These are phyloP conservation scores for Fusarium compactum DNA, from an alignment of 2,329 filamentous ascomycete species.

Conservation along the genomic window DNA sequence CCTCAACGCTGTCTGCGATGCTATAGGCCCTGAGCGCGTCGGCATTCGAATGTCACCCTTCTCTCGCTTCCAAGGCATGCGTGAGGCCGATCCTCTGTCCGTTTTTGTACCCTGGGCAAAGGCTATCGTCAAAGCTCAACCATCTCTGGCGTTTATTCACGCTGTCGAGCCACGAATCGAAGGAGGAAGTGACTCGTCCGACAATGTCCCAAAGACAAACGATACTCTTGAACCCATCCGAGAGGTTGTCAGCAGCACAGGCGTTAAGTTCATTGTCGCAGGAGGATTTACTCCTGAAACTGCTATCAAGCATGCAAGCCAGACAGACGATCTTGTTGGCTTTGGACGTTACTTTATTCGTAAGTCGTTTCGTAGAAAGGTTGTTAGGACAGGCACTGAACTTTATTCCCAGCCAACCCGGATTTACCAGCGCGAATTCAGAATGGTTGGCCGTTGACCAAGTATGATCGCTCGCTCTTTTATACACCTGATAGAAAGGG, in stretches of 20 bases:
- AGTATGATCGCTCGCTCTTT: constrained; percentile 40
- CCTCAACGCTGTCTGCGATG: constrained; percentile 56
- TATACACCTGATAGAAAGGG: constrained; percentile 37
- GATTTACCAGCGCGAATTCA: constrained; percentile 44
- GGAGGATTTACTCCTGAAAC: constrained; percentile 51
- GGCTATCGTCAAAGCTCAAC: constrained; percentile 63
- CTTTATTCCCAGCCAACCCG: constrained; percentile 36
- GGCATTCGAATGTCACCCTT: constrained; percentile 72
- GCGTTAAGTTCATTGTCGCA: constrained; percentile 49
- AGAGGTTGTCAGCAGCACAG: constrained; percentile 48
- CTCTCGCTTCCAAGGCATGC: constrained; percentile 72
- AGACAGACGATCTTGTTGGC: constrained; percentile 51
- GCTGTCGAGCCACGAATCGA: constrained; percentile 68
- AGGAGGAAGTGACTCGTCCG: constrained; percentile 54
- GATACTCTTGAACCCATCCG: constrained; percentile 52
- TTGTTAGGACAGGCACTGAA: constrained; percentile 1
- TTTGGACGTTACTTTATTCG: constrained; percentile 52
- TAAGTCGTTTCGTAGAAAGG: constrained; percentile 1
- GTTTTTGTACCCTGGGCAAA: constrained; percentile 66
- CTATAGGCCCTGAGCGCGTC: constrained; percentile 64
- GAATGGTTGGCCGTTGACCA: constrained; percentile 41
- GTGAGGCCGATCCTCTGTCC: constrained; percentile 66
- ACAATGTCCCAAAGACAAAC: constrained; percentile 47
- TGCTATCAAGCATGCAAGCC: constrained; percentile 49
- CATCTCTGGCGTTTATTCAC: constrained; percentile 72